phyloP scores from a whole-genome alignment of 2,329 filamentous ascomycete species.

The Nemania bipapillata region DNA sequence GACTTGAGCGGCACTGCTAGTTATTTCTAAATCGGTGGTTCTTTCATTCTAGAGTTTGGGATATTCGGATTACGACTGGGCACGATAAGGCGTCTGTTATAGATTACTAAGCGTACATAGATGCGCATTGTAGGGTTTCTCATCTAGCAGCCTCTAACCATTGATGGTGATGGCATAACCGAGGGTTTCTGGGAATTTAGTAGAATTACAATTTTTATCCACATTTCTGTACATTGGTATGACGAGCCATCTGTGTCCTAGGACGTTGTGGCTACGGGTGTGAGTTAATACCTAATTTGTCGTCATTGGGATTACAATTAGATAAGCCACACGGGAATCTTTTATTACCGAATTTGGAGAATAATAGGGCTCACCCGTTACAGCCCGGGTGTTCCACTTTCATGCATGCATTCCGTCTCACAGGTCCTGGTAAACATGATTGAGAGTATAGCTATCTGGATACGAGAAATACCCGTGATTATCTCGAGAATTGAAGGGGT shows the following conservation, averaged over 20 bases:
- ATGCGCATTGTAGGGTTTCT: not conserved
- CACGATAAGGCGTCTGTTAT: not conserved
- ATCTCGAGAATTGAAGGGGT: not conserved
- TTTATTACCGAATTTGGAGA: not conserved
- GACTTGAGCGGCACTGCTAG: constrained; percentile 34
- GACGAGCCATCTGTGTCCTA: not conserved
- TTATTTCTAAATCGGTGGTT: not conserved
- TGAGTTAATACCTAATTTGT: not conserved
- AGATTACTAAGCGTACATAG: not conserved
- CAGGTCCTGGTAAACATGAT: not conserved
- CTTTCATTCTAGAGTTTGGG: not conserved
- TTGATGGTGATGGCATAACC: not conserved
- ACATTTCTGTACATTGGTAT: not conserved
- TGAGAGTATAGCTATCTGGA: not conserved
- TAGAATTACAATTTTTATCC: not conserved
- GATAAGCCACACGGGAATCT: not conserved
- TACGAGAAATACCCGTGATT: not conserved
- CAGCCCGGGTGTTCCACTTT: not conserved
- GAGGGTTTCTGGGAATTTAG: not conserved
- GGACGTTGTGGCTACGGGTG: not conserved
- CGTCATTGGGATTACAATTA: not conserved
- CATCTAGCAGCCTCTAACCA: not conserved
- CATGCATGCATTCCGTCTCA: not conserved
- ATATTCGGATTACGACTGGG: not conserved
- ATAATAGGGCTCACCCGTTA: not conserved